Conservation (phyloP, 441 rosid genomes). For the Metrosideros polymorpha region DNA sequence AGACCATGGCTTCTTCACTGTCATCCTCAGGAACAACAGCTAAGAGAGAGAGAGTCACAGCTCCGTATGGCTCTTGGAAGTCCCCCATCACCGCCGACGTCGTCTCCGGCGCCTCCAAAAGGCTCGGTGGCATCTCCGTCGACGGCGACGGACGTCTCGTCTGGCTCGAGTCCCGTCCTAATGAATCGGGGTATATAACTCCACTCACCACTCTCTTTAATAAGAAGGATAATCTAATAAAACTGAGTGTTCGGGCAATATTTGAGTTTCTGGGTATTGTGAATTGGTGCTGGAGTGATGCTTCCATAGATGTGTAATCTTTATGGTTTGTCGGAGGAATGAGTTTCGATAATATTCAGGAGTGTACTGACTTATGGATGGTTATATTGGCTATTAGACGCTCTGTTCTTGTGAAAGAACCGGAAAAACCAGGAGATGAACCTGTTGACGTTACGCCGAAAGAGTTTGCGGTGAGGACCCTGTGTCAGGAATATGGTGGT, state of each 20-base stretch:
- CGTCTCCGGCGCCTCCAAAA: constrained; percentile 77
- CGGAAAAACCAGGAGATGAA: constrained; percentile 41
- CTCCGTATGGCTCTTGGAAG: constrained; percentile 93
- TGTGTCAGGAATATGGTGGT: constrained; percentile 90
- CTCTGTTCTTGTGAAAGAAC: constrained; percentile 60
- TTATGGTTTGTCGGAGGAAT: not conserved
- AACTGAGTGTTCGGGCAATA: not conserved
- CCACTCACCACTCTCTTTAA: not conserved
- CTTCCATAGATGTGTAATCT: not conserved
- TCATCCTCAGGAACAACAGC: constrained; percentile 8
- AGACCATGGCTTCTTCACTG: constrained; percentile 19
- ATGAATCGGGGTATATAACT: constrained; percentile 56
- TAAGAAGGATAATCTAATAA: not conserved
- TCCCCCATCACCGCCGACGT: constrained; percentile 92
- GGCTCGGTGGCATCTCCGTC: constrained; percentile 70
- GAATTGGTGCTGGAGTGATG: not conserved
- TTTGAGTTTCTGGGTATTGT: not conserved
- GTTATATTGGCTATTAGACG: constrained; percentile 29
- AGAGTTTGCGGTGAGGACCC: constrained; percentile 66
- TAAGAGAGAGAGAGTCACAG: constrained; percentile 20
- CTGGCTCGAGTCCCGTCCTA: constrained; percentile 87
- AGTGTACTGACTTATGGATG: not conserved
- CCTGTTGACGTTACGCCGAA: constrained; percentile 68
- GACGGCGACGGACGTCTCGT: constrained; percentile 65
- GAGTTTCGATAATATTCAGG: not conserved